These are phyloP conservation scores for Aegle marmelos DNA, from an alignment of 345 rosid species.

Conservation along the genomic window DNA sequence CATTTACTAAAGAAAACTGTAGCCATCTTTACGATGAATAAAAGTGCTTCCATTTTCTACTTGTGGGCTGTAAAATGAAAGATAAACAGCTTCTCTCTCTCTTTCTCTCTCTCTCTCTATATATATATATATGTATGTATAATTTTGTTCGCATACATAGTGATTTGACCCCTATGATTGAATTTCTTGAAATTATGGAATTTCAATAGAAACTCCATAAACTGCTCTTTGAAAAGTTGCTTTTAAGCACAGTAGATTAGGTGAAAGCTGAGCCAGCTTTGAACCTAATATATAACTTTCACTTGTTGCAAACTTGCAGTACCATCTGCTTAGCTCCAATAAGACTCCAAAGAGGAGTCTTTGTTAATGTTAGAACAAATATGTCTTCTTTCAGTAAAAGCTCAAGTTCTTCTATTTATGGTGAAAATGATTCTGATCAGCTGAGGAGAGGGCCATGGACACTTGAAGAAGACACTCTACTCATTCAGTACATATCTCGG, in stretches of 20 bases:
- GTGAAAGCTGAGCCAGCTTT: neutral
- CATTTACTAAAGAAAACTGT: neutral
- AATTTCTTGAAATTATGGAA: slow-evolving; percentile 7
- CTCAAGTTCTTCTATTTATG: neutral
- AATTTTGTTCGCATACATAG: neutral
- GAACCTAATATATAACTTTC: slow-evolving; percentile 9
- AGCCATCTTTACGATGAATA: neutral
- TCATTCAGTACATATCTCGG: slow-evolving; percentile 49
- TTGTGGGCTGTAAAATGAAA: neutral
- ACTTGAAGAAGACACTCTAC: slow-evolving; percentile 62
- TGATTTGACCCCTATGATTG: neutral
- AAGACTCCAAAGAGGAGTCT: neutral
- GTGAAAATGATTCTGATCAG: slow-evolving; percentile 21
- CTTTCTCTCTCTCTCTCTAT: no score
- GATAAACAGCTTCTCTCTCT: no score
- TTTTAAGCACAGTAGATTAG: slow-evolving; percentile 16
- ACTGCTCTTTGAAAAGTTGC: slow-evolving; percentile 28
- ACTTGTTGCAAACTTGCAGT: neutral
- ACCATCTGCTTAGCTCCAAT: neutral
- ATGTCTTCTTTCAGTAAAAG: slow-evolving; percentile 25
- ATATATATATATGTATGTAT: no score
- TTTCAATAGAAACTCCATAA: slow-evolving; percentile 19
- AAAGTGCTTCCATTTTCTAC: neutral
- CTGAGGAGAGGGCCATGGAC: slow-evolving; percentile 85
- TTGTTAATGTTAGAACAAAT: neutral